Percentiles rank a stretch among this genome's conserved stretches.
Evolutionary conservation across 257 asterid species (phyloP).

Genomic region (Gentiana straminea): DNA sequence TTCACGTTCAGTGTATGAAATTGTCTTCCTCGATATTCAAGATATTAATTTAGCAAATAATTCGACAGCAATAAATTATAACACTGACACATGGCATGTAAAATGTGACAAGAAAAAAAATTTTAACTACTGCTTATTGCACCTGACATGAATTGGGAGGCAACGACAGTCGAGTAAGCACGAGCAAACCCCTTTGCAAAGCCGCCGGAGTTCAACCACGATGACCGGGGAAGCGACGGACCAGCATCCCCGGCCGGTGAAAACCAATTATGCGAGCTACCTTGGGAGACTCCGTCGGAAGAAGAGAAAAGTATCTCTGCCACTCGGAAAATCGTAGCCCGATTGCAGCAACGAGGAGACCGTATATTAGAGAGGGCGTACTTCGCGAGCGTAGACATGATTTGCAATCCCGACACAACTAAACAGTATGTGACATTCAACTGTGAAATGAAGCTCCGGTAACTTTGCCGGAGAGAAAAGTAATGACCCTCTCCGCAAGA

Average conservation of each 20-base stretch:
- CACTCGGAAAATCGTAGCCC: slow-evolving; percentile 5
- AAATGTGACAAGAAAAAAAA: background rate
- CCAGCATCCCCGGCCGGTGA: slow-evolving; percentile 8
- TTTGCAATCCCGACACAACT: no score
- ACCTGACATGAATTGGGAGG: slow-evolving; percentile 51
- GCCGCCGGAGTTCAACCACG: slow-evolving; percentile 18
- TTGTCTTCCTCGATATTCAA: no score
- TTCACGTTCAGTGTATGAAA: no score
- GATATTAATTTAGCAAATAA: no score
- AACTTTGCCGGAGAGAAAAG: no score
- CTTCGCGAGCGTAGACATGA: slow-evolving; percentile 12
- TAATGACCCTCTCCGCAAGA: no score
- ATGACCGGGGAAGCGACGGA: slow-evolving; percentile 6
- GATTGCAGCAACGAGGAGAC: slow-evolving; percentile 19
- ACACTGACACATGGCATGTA: no score
- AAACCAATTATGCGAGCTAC: slow-evolving; percentile 6
- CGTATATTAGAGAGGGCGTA: slow-evolving; percentile 33
- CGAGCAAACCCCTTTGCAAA: slow-evolving; percentile 21
- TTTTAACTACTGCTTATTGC: no score
- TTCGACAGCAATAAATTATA: no score
- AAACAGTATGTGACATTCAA: no score
- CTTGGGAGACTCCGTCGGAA: background rate
- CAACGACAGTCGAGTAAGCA: slow-evolving; percentile 40
- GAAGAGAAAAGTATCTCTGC: slow-evolving; percentile 14
- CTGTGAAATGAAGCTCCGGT: no score